Base-by-base conservation (phyloP, 2,329 filamentous ascomycete genomes). In the Penicillium rolfsii region DNA sequence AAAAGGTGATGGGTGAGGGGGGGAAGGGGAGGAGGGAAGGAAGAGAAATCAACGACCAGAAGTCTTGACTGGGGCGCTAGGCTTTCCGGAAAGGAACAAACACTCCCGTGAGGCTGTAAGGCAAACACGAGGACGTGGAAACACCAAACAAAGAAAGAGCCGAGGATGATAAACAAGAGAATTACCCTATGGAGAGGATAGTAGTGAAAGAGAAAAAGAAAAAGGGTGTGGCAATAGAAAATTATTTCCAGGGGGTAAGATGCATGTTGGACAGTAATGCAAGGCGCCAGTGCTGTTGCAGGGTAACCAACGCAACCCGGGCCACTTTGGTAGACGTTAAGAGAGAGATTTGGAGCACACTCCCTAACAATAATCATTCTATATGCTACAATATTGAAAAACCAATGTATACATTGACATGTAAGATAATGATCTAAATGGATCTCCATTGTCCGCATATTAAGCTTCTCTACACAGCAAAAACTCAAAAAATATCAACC, bases 41-140 rank as follows among this genome's bases (percentile, higher is more conserved):
- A 69, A 62, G 60, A 67, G 63, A 64, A 62, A 63, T 66, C 46
- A 58, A 55, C 59, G 57, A 58, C 63, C 63, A 67, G 66, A 61
- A 65, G 60, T 60, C 24, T 11, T 12, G 28, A 53, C 45, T 28
- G 55, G 57, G 60, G 58, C 59, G 61, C 65, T 70, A 62, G 36
- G 52, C 56, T 59, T 52, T 14, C 62, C 55, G 64, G 58, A 64
- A 66, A 43, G 52, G 59, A 65, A 61, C 55, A 67, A 67, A 58
- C 59, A 64, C 63, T 55, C 66, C 66, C 59, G 66, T 62, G 40
- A 52, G 52, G 52, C 53, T 66, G 49, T 6, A 33, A 43, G 41
- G 45, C 41, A 43, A 41, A 24, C 14, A 59, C 38, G 41, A 50
- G 38, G 19, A 19, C 26, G 30, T 16, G 30, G 48, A 38, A 53